phyloP scores from a whole-genome alignment of 768 basidiomycete species.

The Suillus weaverae region DNA sequence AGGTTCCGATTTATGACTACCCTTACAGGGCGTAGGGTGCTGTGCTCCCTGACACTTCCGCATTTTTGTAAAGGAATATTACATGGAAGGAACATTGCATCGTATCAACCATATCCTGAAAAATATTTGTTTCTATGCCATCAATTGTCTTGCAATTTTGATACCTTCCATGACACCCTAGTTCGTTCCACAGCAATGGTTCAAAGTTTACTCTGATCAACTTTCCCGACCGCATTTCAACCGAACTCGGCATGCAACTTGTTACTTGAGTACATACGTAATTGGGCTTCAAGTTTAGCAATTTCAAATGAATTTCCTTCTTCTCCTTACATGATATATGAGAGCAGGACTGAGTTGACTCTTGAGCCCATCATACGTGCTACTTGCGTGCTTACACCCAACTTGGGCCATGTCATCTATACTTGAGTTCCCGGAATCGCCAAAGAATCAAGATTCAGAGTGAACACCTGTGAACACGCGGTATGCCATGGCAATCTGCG shows the following conservation, averaged over 20 bases:
- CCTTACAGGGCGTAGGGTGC: slow-evolving; percentile 1
- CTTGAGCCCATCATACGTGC: not conserved
- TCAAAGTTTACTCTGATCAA: not conserved
- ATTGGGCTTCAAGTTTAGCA: not conserved
- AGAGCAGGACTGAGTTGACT: not conserved
- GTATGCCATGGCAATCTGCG: not conserved
- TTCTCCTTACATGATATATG: not conserved
- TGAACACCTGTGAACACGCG: not conserved
- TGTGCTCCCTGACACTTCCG: slow-evolving; percentile 10
- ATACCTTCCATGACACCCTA: not conserved
- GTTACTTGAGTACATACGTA: not conserved
- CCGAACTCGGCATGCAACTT: not conserved
- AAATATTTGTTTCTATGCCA: not conserved
- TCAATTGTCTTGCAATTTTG: not conserved
- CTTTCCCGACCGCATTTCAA: not conserved
- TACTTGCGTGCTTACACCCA: not conserved
- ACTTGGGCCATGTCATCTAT: not conserved
- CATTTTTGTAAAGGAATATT: slow-evolving; percentile 17
- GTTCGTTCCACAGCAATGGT: not conserved
- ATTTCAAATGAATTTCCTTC: not conserved
- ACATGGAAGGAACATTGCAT: not conserved
- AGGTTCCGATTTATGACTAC: not conserved
- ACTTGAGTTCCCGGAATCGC: not conserved
- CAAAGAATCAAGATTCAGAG: not conserved
- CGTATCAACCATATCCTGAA: not conserved